Evolutionary conservation across 208 protist genomes (phyloP), one percentile per base, ranked within the genome.

Genomic region (Leishmania tropica): DNA sequence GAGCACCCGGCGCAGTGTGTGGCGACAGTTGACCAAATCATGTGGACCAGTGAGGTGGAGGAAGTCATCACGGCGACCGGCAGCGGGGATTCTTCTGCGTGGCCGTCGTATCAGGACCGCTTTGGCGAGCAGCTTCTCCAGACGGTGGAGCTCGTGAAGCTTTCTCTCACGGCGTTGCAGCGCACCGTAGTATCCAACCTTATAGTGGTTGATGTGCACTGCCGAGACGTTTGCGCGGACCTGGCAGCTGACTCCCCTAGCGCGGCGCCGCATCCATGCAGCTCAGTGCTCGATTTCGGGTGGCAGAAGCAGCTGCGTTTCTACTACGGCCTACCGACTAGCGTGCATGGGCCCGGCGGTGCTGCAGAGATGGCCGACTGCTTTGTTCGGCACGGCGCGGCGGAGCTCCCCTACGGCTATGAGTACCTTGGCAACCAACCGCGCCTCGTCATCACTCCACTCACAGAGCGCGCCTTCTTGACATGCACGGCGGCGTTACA

Each of bases 161-260:
- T 78, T 19, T 76, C 95, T 10, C 86, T 99, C 42, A 94, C 91
- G 7, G 78, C 89, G 48, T 86, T 99, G 71, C 86, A 98, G 85
- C 93, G 98, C 64, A 90, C 85, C 17, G 86, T 98, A 37, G 89
- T 99, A 70, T 97, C 91, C 45, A 98, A 97, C 48, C 88, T 99
- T 45, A 99, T 99, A 78, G 96, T 99, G 19, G 90, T 98, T 45
- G 96, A 99, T 79, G 98, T 99, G 73, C 98, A 99, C 87, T 96
- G 88, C 85, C 90, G 98, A 65, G 98, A 99, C 85, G 94, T 98
- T 78, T 90, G 96, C 65, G 83, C 90, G 35, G 85, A 84, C 31
- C 83, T 99, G 7, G 73, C 93, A n/a, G 87, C 87, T 19, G 67
- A 84, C 8, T 81, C 85, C 21, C 35, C 47, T n/a, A 31, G 15